phyloP scores from a whole-genome alignment of 179 eudicot genomes.

The Carnegiea gigantea region DNA sequence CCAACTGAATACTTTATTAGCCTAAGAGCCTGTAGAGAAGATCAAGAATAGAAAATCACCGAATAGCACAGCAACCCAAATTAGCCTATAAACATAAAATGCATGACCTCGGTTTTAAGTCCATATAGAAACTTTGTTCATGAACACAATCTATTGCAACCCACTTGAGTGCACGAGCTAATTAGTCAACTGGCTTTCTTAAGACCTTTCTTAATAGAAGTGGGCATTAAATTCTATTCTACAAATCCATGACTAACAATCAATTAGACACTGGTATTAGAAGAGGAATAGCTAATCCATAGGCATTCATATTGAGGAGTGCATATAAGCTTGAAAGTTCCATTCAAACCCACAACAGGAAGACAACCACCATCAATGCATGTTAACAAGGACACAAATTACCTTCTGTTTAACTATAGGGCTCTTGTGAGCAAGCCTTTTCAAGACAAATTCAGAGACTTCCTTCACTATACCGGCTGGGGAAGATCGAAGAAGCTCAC shows the following conservation, averaged over 20 bases:
- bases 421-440: conserved; percentile 81
- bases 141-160: background rate
- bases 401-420: conserved; percentile 92
- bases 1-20: conserved; percentile 85
- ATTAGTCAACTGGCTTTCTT: too few species aligned
- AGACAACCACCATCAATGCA: too few species aligned
- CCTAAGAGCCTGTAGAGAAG: conserved; percentile 63
- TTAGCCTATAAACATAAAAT: background rate
- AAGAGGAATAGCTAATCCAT: background rate
- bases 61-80: conserved; percentile 6
- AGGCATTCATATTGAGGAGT: background rate
- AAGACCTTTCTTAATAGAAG: too few species aligned
- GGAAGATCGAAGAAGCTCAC: conserved; percentile 76
- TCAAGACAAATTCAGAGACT: conserved; percentile 71
- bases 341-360: background rate
- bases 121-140: background rate
- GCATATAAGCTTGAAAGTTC: background rate
- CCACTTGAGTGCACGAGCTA: background rate
- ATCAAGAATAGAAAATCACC: background rate
- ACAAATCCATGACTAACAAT: background rate
- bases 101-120: background rate
- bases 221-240: background rate
- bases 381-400: background rate
- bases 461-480: conserved; percentile 72
- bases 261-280: background rate